These are phyloP conservation scores for Solanum pimpinellifolium DNA, from an alignment of 257 asterid genomes.

Conservation along the genomic window DNA sequence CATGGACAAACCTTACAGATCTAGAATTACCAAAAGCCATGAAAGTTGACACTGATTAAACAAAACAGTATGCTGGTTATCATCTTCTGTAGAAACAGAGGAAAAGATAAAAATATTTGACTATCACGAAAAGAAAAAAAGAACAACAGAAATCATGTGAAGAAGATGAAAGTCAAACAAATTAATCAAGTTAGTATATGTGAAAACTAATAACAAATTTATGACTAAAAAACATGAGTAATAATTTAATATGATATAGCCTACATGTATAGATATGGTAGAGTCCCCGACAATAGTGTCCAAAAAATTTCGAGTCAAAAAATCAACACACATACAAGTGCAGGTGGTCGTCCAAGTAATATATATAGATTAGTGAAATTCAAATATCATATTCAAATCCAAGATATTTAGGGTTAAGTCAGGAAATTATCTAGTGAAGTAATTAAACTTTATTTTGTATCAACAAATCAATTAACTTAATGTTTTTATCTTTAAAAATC, in stretches of 20 bases:
- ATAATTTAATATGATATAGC: no score
- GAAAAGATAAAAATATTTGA: background rate
- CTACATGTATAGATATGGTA: background rate
- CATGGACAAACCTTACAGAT: constrained; percentile 51
- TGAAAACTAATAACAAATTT: background rate
- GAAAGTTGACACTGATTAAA: background rate
- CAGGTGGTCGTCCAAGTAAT: background rate
- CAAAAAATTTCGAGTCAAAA: no score
- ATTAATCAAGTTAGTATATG: background rate
- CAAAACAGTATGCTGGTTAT: constrained; percentile 8
- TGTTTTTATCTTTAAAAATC: no score
- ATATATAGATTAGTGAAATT: background rate
- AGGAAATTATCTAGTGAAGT: no score
- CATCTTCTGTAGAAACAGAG: constrained; percentile 28
- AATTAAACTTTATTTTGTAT: no score
- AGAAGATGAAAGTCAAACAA: background rate
- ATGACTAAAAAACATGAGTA: no score
- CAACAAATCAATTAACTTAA: no score
- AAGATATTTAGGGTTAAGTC: no score
- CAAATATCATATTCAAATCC: background rate
- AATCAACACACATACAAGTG: background rate
- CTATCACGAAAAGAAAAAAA: background rate
- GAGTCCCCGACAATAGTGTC: background rate
- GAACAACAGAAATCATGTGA: constrained; percentile 48
- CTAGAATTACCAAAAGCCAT: constrained; percentile 57